A percentile compares a stretch with the other conserved stretches of the same genome.
phyloP scores from a whole-genome alignment of 305 asterid species.

The Rubia tinctorum region DNA sequence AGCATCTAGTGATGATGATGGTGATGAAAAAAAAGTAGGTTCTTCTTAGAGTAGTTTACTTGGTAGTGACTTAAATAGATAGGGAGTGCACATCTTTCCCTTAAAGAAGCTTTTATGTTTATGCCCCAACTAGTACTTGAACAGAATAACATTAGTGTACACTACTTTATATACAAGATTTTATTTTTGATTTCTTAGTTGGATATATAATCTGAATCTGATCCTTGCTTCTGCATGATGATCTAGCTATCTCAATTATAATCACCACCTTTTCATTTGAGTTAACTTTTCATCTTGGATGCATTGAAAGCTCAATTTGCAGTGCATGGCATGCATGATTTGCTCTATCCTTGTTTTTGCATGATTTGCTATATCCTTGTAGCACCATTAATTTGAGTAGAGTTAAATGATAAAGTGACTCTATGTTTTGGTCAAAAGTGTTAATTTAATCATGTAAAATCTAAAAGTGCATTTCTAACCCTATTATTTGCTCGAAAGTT shows the following conservation, averaged over 20 bases:
- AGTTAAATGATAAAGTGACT: no score
- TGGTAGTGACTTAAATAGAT: conserved; percentile 20
- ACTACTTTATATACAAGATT: conserved; percentile 27
- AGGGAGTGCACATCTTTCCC: conserved; percentile 42
- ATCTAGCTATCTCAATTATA: conserved; percentile 10
- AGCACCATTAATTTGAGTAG: no score
- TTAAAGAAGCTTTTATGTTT: conserved; percentile 62
- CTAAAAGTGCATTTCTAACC: no score
- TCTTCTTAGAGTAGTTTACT: conserved; percentile 37
- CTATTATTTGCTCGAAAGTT: no score
- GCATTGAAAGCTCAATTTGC: conserved; percentile 12
- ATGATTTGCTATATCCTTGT: no score
- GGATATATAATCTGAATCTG: conserved; percentile 22
- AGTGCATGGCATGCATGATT: conserved; percentile 4
- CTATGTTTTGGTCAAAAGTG: no score
- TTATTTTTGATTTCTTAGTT: no score
- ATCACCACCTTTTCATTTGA: conserved; percentile 21
- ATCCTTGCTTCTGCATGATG: conserved; percentile 21
- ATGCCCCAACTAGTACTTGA: conserved; percentile 48
- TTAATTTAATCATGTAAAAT: no score
- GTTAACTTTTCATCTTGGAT: not conserved
- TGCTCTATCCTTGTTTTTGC: no score
- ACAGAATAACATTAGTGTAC: conserved; percentile 42
- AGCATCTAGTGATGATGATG: conserved; percentile 14
- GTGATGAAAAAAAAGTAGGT: conserved; percentile 36